These are phyloP conservation scores for Cystobasidium onofrii DNA, from an alignment of 768 basidiomycete genomes.

Conservation along the genomic window DNA sequence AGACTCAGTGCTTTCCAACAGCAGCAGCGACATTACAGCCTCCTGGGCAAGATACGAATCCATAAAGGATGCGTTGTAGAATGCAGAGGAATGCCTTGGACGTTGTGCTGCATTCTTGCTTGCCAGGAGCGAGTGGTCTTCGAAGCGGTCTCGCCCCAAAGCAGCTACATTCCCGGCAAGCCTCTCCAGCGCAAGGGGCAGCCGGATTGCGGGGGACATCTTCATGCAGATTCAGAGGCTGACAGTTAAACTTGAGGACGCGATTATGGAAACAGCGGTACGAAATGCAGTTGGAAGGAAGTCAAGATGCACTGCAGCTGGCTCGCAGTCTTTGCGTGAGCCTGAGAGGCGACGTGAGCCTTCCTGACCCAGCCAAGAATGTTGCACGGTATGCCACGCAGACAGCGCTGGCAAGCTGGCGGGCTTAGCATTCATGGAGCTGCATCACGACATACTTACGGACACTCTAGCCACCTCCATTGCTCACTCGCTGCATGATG, in stretches of 20 bases:
- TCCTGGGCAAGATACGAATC: neutral
- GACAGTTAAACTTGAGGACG: too few relatives aligned
- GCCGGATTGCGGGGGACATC: neutral
- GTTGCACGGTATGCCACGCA: too few relatives aligned
- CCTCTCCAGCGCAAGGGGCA: neutral
- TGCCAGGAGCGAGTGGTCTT: neutral
- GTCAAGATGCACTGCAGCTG: neutral
- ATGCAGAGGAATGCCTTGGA: neutral
- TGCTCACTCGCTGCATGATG: too few relatives aligned
- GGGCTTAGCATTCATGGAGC: too few relatives aligned
- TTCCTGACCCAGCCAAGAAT: neutral
- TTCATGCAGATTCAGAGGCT: neutral
- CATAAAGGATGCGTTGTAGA: neutral
- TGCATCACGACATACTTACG: too few relatives aligned
- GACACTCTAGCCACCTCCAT: too few relatives aligned
- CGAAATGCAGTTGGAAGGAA: neutral
- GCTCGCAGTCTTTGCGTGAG: neutral
- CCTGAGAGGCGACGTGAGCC: neutral
- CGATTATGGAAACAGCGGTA: too few relatives aligned
- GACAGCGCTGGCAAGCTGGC: too few relatives aligned
- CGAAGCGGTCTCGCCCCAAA: neutral
- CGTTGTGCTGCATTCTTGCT: neutral
- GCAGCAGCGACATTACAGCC: neutral
- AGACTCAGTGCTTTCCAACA: neutral
- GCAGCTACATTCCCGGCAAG: neutral